These are phyloP conservation scores for Aureobasidium mangrovei DNA, from an alignment of 2,329 filamentous ascomycete genomes.

Conservation along the genomic window DNA sequence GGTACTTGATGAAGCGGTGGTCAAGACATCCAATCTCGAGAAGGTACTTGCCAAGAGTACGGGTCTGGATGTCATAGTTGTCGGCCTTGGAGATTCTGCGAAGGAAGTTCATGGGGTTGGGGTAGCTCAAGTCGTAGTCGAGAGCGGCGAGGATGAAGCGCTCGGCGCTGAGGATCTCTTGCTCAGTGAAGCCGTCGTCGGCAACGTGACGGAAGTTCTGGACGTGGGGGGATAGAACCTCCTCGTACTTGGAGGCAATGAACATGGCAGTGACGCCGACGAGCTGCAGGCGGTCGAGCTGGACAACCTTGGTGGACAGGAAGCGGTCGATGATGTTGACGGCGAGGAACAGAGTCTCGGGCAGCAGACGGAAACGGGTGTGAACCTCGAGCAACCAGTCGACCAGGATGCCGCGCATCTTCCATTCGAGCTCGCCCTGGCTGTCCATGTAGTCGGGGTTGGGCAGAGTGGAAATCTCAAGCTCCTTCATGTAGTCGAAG, in stretches of 20 bases:
- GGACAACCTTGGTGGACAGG: constrained; percentile 88
- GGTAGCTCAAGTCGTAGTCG: constrained; percentile 95
- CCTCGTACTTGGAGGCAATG: constrained; percentile 98
- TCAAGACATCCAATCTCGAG: constrained; percentile 96
- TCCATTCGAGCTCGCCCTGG: constrained; percentile 94
- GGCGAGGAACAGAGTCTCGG: constrained; percentile 90
- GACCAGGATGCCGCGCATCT: constrained; percentile 92
- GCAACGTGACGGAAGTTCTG: constrained; percentile 95
- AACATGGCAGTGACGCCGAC: constrained; percentile 99
- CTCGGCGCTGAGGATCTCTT: constrained; percentile 94
- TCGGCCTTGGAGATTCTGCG: constrained; percentile 98
- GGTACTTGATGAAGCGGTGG: constrained; percentile 83
- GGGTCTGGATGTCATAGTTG: constrained; percentile 97
- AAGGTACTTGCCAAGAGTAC: constrained; percentile 93
- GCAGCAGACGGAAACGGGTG: constrained; percentile 88
- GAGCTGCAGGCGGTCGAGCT: constrained; percentile 89
- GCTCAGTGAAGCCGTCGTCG: constrained; percentile 90
- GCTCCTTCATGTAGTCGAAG: constrained; percentile 85
- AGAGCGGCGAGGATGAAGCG: constrained; percentile 84
- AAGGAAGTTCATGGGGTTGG: constrained; percentile 99
- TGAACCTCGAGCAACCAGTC: constrained; percentile 99
- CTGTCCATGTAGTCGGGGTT: constrained; percentile 93
- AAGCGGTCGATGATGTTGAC: constrained; percentile 99
- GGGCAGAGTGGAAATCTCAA: constrained; percentile 72
- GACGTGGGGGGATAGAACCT: constrained; percentile 92